Percentiles rank a stretch among this genome's conserved stretches.
phyloP scores from a whole-genome alignment of 179 eudicot species.

The Gypsophila paniculata region DNA sequence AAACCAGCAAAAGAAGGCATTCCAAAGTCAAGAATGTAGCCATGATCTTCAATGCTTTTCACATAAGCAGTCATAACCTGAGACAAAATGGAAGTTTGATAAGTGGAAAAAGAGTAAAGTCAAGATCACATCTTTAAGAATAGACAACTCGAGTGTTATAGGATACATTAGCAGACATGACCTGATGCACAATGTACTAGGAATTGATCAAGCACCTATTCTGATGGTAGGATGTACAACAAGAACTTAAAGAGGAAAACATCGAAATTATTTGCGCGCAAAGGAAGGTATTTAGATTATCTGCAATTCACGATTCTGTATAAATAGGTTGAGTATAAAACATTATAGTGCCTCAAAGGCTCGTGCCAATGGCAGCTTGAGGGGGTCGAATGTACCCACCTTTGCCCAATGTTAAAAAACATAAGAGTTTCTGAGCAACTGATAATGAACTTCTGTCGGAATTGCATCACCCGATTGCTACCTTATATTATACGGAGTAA shows the following conservation, averaged over 20 bases:
- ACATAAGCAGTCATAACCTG: conserved; percentile 81
- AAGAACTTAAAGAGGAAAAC: not conserved
- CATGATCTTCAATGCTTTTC: conserved; percentile 98
- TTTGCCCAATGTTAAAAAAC: no score
- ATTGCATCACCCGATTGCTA: not conserved
- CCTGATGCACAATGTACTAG: conserved; percentile 35
- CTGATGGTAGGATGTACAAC: not conserved
- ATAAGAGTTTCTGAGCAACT: no score
- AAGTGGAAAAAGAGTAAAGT: conserved; percentile 1
- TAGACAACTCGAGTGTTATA: not conserved
- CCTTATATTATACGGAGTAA: not conserved
- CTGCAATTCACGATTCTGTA: not conserved
- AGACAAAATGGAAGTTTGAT: conserved; percentile 7
- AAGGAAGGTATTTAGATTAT: not conserved
- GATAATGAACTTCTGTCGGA: not conserved
- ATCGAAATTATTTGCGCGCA: not conserved
- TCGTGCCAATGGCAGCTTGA: no score
- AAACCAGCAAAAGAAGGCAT: conserved; percentile 73
- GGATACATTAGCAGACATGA: conserved; percentile 54
- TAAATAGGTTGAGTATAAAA: not conserved
- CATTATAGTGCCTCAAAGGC: not conserved
- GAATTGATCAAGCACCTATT: not conserved
- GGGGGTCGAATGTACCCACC: not conserved
- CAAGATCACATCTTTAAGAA: not conserved
- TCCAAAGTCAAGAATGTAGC: conserved; percentile 91